Conservation (phyloP, 768 basidiomycete genomes). For the Lentinus brumalis region DNA sequence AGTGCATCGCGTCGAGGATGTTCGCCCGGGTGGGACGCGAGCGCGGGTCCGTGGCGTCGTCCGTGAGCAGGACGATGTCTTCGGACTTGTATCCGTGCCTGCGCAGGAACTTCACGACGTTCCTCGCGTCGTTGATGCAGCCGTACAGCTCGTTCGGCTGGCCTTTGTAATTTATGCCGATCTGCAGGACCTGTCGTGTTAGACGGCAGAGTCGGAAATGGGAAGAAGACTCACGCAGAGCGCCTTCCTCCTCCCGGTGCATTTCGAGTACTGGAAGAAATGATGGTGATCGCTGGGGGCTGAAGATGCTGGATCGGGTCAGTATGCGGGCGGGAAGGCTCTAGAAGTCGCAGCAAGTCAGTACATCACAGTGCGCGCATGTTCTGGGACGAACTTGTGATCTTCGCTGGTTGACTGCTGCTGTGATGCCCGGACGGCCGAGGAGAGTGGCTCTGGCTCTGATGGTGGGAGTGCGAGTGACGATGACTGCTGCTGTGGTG, state of each 20-base stretch:
- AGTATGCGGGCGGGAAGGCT: conserved; percentile 1
- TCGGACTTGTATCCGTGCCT: conserved; percentile 44
- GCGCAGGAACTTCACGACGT: conserved; percentile 76
- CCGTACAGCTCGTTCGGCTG: conserved; percentile 69
- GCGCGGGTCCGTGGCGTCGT: conserved; percentile 64
- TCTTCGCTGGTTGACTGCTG: not conserved
- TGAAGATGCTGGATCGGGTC: conserved; percentile 4
- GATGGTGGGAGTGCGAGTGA: conserved; percentile 9
- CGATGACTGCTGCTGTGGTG: conserved; percentile 4
- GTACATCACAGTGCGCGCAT: not conserved
- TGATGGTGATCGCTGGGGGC: not conserved
- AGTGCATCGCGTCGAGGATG: conserved; percentile 85
- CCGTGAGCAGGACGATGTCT: conserved; percentile 87
- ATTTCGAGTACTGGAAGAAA: conserved; percentile 80
- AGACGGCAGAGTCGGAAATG: not conserved
- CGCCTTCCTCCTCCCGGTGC: conserved; percentile 86
- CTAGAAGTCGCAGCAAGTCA: not conserved
- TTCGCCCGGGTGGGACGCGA: conserved; percentile 77
- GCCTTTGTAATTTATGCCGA: conserved; percentile 88
- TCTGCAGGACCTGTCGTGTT: conserved; percentile 41
- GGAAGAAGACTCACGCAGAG: conserved; percentile 61
- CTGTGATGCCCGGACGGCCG: conserved; percentile 7
- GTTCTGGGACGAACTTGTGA: not conserved
- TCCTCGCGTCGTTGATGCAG: conserved; percentile 90
- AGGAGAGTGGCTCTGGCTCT: conserved; percentile 9